Conservation (phyloP, 2,329 filamentous ascomycete species). For the Blumeria graminis region DNA sequence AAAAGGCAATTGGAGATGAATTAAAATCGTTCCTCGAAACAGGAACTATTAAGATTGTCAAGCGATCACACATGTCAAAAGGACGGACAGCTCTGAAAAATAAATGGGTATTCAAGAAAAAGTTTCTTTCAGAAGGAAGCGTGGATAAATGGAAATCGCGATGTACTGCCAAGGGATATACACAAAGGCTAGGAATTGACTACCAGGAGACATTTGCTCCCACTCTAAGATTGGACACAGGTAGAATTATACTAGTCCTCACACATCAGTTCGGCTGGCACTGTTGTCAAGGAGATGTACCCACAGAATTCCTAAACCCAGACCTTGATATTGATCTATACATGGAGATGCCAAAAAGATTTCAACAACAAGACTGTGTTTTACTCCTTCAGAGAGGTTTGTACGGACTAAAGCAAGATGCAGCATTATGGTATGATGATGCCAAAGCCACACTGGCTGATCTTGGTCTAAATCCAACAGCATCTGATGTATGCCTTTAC, state of each 20-base stretch:
- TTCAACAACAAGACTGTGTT: background rate
- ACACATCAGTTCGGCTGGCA: background rate
- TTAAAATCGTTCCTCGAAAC: background rate
- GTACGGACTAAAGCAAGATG: background rate
- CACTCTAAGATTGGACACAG: background rate
- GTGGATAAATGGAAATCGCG: background rate
- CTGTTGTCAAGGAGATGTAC: background rate
- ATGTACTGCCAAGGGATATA: background rate
- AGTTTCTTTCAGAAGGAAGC: background rate
- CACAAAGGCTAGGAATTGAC: background rate
- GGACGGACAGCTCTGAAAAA: conserved; percentile 1
- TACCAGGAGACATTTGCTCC: background rate
- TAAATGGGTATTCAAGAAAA: conserved; percentile 1
- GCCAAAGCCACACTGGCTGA: background rate
- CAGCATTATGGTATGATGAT: background rate
- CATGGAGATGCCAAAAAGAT: background rate
- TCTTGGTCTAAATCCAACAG: too few species aligned
- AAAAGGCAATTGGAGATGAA: background rate
- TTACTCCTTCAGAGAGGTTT: background rate
- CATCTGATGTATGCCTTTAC: too few species aligned
- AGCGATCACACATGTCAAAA: background rate
- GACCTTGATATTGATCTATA: background rate
- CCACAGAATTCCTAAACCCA: background rate
- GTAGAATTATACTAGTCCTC: background rate
- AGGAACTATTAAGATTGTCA: background rate